These are phyloP conservation scores for Penicillium canariense DNA, from an alignment of 495 filamentous ascomycete species.

Conservation along the genomic window DNA sequence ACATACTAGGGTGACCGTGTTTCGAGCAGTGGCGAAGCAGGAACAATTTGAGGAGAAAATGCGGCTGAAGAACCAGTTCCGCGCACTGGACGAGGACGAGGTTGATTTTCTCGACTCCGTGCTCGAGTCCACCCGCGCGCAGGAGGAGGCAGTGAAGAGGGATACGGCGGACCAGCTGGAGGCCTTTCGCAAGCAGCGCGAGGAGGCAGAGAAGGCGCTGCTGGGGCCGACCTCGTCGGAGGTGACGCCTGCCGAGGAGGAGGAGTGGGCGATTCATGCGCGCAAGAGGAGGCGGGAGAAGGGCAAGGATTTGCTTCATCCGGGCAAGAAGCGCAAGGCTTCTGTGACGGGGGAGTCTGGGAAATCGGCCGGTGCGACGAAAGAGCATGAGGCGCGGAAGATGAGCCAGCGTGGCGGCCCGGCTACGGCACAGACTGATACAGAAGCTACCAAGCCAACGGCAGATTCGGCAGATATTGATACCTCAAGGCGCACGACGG, in stretches of 20 bases:
- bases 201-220: conserved; percentile 58
- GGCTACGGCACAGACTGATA: neutral
- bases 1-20: conserved; percentile 52
- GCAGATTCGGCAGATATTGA: neutral
- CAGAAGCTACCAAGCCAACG: neutral
- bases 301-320: conserved; percentile 51
- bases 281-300: conserved; percentile 61
- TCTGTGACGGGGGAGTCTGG: conserved; percentile 22
- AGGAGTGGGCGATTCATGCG: conserved; percentile 53
- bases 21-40: conserved; percentile 76
- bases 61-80: conserved; percentile 89
- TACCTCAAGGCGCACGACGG: neutral
- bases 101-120: conserved; percentile 86
- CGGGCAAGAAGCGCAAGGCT: conserved; percentile 58
- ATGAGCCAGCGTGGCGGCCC: neutral
- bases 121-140: conserved; percentile 60
- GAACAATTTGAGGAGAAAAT: conserved; percentile 92
- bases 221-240: conserved; percentile 39
- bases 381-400: too few relatives aligned
- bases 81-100: conserved; percentile 89
- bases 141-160: conserved; percentile 70
- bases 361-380: too few relatives aligned
- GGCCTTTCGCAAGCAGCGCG: conserved; percentile 65
- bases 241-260: conserved; percentile 39
- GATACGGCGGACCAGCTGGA: conserved; percentile 74